phyloP scores from a whole-genome alignment of 1,139 yeast species.

The Casaregolazyma suthepensis region DNA sequence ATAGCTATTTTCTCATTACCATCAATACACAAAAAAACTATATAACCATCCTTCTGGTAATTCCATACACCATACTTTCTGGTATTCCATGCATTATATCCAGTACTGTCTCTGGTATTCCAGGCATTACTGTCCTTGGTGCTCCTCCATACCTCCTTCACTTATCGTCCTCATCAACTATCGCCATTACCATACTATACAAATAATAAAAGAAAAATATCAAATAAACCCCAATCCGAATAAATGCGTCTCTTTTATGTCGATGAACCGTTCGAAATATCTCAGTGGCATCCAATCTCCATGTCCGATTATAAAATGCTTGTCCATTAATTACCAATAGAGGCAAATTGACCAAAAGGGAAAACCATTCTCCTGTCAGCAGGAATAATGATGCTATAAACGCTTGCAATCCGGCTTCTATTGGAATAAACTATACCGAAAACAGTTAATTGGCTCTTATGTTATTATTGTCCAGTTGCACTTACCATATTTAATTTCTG shows the following conservation, averaged over 20 bases:
- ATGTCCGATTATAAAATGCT: conserved; percentile 62
- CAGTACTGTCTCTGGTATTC: too few species aligned
- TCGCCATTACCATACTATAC: conserved; percentile 89
- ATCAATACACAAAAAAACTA: too few species aligned
- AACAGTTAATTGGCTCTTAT: neutral
- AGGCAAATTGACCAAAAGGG: conserved; percentile 73
- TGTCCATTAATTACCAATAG: conserved; percentile 71
- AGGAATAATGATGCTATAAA: conserved; percentile 59
- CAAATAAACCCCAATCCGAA: conserved; percentile 81
- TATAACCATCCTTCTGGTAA: too few species aligned
- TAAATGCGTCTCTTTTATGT: conserved; percentile 81
- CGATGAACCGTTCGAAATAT: conserved; percentile 84
- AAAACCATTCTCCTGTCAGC: conserved; percentile 82
- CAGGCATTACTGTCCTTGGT: neutral
- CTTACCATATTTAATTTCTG: conserved; percentile 59
- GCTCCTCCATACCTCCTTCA: neutral
- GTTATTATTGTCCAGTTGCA: neutral
- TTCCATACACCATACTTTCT: too few species aligned
- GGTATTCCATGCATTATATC: neutral
- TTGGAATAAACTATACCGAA: conserved; percentile 53
- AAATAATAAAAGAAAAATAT: conserved; percentile 85
- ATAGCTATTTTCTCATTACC: too few species aligned
- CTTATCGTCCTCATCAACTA: conserved; percentile 36
- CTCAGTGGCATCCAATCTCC: conserved; percentile 87
- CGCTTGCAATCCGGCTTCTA: conserved; percentile 79